Evolutionary conservation across 2,329 filamentous ascomycete species (phyloP), one percentile per base, ranked within the genome.

Genomic region (Coleophoma cylindrospora): DNA sequence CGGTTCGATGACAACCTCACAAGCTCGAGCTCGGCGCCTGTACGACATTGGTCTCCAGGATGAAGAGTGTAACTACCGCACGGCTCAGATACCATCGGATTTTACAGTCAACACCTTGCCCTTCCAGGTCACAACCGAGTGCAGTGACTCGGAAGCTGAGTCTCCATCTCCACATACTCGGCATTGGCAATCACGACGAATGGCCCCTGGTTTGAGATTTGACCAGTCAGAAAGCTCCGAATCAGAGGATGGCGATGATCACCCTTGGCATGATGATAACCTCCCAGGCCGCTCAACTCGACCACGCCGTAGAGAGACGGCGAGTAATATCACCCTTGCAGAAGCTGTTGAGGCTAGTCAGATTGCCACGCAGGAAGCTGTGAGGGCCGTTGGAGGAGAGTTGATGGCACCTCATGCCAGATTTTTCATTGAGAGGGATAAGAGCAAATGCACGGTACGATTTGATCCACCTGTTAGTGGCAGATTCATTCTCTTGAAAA

Each of bases 381-480:
- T 79, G 13, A 71, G 73, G 50, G 77, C 77, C 2, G 77, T 79
- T 1, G 79, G 79, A 4, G 78, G 79, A 27, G 78, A 79, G 40
- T 70, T 89, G 4, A 76, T 91, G 68, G 75, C 76, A 34, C 89
- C 89, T 0, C 83, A 90, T 66, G 89, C 90, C 2, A 81, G 82
- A 27, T 96, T 97, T 69, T 87, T 85, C 63, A 95, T 96, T 49
- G 84, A 87, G 61, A 81, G 84, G 66, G 81, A 86, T 60, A 91
- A 90, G 71, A 89, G 83, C 70, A 90, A 86, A 68, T 92, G 94
- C 59, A 91, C 86, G 13, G 87, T 97, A 60, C 85, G 82, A 51
- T 96, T 97, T 59, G 82, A 91, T 59, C 87, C 89, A 50, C 86
- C 87, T 0, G 80, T 94, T 52, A 89, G 88, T 11, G 89, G 88